Base-by-base conservation (phyloP, 805 yeast genomes). In the Yamadazyma phyllophila region DNA sequence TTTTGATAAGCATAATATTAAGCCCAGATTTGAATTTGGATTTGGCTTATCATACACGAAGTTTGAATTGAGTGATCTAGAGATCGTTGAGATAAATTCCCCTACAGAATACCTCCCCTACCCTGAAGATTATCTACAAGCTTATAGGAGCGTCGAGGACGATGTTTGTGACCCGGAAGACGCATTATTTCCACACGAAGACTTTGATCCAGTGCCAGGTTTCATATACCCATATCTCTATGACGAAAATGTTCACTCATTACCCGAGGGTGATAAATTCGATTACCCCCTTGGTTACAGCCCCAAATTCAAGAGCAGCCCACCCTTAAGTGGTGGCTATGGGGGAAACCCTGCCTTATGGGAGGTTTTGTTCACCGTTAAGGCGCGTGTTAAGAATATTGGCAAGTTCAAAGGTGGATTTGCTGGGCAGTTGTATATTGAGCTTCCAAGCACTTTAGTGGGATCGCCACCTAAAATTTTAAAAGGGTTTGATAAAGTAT, bases 321-420 rank as follows among this genome's bases (percentile, higher is more conserved):
- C 73, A 1, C 51, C 70, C 12, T 59, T 68, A 3, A 75, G 76
- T 7, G 85, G 85, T 15, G 80, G 78, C 0, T 50, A 75, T 15
- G 85, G 84, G 0, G 85, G 86, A 1, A 79, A 80, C 57, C 81
- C 80, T 5, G 82, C 78, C 0, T 65, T 81, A 32, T 81, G 83
- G 83, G 78, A 78, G 36, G 63, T 63, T 1, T 60, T 77, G 38
- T 77, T 76, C 52, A 59, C 68, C 40, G 78, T 77, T 3, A 60
- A 62, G 29, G 81, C 74, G 2, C 60, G 56, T 15, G 70, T 80
- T n/a, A 62, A 66, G 36, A 80, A 80, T 50, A 69, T 65, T 17
- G 85, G 85, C 0, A 61, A 63, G 7, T 55, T 57, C 26, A 61
- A 60, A 13, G 83, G 83, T 1, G 72, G 72, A 4, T 72, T 66